These are phyloP conservation scores for Parathielavia appendiculata DNA, from an alignment of 495 filamentous ascomycete species.

Conservation along the genomic window DNA sequence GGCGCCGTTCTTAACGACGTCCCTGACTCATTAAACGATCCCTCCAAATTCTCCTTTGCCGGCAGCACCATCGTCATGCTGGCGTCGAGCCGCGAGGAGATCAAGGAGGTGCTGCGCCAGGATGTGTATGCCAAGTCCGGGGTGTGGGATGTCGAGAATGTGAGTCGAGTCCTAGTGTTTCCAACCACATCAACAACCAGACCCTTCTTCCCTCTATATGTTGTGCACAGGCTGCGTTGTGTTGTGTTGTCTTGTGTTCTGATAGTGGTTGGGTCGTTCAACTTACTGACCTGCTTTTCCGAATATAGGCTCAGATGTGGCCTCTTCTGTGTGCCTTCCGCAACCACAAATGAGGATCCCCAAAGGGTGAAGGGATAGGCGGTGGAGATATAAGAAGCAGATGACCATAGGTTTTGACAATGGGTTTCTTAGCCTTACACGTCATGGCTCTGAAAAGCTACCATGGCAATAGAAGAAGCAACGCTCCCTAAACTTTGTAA, in stretches of 20 bases:
- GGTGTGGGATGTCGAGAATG: constrained; percentile 82
- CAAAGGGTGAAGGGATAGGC: not conserved
- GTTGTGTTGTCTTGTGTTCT: not conserved
- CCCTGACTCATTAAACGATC: constrained; percentile 57
- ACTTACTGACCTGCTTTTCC: not conserved
- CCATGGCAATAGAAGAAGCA: not conserved
- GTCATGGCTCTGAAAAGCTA: not conserved
- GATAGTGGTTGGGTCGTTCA: too few relatives aligned
- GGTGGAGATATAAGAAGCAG: not conserved
- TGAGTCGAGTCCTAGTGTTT: constrained; percentile 34
- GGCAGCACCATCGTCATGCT: constrained; percentile 62
- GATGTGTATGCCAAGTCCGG: constrained; percentile 66
- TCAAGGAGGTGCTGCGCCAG: constrained; percentile 57
- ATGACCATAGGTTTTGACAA: not conserved
- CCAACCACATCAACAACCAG: too few relatives aligned
- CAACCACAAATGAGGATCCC: constrained; percentile 17
- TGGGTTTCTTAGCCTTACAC: not conserved
- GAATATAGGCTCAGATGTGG: constrained; percentile 37
- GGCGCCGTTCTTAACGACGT: constrained; percentile 67
- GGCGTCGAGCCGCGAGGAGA: constrained; percentile 63
- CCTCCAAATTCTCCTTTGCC: constrained; percentile 54
- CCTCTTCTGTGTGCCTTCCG: constrained; percentile 42
- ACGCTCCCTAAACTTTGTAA: not conserved
- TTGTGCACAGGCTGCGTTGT: too few relatives aligned
- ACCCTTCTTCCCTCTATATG: too few relatives aligned